Conservation (phyloP, 2,329 filamentous ascomycete genomes). For the Chlorencoelia australis region DNA sequence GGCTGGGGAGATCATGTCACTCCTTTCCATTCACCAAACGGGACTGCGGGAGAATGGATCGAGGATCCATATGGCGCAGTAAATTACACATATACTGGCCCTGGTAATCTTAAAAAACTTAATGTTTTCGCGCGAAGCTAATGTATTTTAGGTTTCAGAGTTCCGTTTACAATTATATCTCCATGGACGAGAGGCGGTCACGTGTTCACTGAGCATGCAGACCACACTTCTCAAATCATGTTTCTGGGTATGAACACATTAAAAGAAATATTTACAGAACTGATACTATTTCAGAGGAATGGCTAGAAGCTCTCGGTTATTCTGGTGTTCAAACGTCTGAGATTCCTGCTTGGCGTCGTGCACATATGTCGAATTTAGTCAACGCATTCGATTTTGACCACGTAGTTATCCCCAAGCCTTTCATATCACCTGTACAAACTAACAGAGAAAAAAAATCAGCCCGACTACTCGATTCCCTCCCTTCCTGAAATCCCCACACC, state of each 20-base stretch:
- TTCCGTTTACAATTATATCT: slow-evolving; percentile 45
- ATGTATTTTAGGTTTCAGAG: slow-evolving; percentile 37
- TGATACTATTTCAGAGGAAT: slow-evolving; percentile 28
- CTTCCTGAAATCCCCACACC: slow-evolving; percentile 35
- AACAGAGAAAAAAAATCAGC: slow-evolving; percentile 16
- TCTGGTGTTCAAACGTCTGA: slow-evolving; percentile 29
- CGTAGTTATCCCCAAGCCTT: background rate
- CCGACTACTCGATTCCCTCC: slow-evolving; percentile 37
- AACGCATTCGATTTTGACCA: slow-evolving; percentile 35
- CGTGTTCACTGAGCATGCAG: slow-evolving; percentile 43
- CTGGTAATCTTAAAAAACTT: too few relatives aligned
- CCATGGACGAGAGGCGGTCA: slow-evolving; percentile 44
- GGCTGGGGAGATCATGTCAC: slow-evolving; percentile 45
- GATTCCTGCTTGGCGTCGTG: slow-evolving; percentile 35
- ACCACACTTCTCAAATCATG: slow-evolving; percentile 45
- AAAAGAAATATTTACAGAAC: background rate
- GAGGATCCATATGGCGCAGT: slow-evolving; percentile 34
- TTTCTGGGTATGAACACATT: slow-evolving; percentile 31
- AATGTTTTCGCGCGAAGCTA: too few relatives aligned
- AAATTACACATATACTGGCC: slow-evolving; percentile 34
- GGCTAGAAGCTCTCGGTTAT: slow-evolving; percentile 33
- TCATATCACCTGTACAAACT: background rate
- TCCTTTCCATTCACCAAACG: slow-evolving; percentile 39
- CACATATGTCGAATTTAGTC: slow-evolving; percentile 38
- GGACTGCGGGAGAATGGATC: slow-evolving; percentile 43